A percentile compares a stretch with the other conserved stretches of the same genome.
Evolutionary conservation across 345 rosid genomes (phyloP).

Genomic region (Brassica rapa): DNA sequence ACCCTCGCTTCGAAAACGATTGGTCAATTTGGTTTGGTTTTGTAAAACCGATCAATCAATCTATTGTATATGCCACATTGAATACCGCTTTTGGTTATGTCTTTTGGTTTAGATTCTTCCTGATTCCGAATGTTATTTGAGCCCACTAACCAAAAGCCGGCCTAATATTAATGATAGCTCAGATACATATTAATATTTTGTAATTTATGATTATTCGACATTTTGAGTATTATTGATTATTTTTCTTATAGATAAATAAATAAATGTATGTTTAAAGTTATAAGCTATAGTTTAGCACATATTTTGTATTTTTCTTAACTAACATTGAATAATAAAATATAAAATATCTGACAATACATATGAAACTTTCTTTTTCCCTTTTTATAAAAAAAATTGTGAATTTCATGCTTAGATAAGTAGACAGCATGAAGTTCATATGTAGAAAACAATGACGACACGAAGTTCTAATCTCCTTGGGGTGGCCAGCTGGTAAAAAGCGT

Average conservation of each 20-base stretch:
- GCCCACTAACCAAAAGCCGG: background rate
- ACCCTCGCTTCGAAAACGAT: background rate
- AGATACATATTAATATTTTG: background rate
- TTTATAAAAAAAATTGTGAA: background rate
- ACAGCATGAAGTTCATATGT: background rate
- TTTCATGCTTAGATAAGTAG: background rate
- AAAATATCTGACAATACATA: background rate
- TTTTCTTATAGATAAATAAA: background rate
- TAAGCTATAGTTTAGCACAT: background rate
- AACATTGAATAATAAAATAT: background rate
- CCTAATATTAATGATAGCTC: background rate
- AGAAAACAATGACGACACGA: background rate
- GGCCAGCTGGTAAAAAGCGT: slow-evolving; percentile 16
- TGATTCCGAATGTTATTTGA: background rate
- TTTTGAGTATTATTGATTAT: background rate
- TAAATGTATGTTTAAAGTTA: background rate
- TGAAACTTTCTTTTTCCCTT: background rate
- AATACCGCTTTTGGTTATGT: background rate
- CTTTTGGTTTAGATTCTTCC: background rate
- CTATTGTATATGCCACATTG: background rate
- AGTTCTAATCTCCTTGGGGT: slow-evolving; percentile 2
- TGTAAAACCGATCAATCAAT: background rate
- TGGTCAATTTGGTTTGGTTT: slow-evolving; percentile 11
- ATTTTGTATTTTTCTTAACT: background rate
- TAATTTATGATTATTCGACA: background rate